phyloP scores from a whole-genome alignment of 148 eudicot species.

The Fagopyrum tataricum region DNA sequence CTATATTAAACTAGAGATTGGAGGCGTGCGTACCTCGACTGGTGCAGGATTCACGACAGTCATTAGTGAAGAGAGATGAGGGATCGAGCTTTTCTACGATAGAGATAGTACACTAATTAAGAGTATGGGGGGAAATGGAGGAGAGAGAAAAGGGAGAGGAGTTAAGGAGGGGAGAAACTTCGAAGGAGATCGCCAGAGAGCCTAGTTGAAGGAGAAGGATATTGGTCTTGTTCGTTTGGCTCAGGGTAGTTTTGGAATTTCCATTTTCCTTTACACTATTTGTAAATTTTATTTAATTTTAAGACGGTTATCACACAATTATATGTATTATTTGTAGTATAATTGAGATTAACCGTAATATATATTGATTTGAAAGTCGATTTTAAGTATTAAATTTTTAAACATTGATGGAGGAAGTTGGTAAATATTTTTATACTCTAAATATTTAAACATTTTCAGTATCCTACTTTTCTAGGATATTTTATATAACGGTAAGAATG shows the following conservation, averaged over 20 bases:
- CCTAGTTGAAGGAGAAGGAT: conserved; percentile 8
- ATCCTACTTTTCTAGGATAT: too few relatives aligned
- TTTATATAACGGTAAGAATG: too few relatives aligned
- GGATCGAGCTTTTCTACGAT: conserved; percentile 9
- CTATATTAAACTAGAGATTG: not conserved
- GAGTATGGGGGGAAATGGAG: not conserved
- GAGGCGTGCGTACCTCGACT: conserved; percentile 34
- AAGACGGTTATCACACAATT: too few relatives aligned
- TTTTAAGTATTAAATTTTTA: too few relatives aligned
- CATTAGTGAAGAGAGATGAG: conserved; percentile 25
- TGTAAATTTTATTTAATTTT: too few relatives aligned
- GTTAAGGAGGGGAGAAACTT: not conserved
- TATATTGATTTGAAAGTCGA: too few relatives aligned
- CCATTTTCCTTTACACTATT: not conserved
- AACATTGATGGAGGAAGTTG: too few relatives aligned
- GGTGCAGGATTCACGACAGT: conserved; percentile 61
- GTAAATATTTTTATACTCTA: too few relatives aligned
- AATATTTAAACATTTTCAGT: too few relatives aligned
- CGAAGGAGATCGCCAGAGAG: conserved; percentile 13
- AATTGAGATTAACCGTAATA: too few relatives aligned
- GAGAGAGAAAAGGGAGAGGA: not conserved
- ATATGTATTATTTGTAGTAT: too few relatives aligned
- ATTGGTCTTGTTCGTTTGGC: conserved; percentile 8
- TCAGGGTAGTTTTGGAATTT: conserved; percentile 7
- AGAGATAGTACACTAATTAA: conserved; percentile 1